These are phyloP conservation scores for Quercus variabilis DNA, from an alignment of 306 rosid genomes.

Conservation along the genomic window DNA sequence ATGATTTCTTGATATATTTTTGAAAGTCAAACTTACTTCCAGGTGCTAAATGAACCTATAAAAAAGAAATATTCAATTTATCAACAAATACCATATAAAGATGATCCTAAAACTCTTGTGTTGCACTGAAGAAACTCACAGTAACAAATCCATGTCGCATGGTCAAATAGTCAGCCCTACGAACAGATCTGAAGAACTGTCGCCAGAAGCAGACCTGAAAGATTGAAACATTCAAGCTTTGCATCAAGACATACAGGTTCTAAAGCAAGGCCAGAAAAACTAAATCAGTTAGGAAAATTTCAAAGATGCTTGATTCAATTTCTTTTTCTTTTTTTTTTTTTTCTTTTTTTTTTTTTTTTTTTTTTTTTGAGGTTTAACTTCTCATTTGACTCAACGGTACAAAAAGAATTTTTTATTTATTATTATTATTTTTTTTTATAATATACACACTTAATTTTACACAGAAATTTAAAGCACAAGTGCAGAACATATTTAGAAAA, in stretches of 20 bases:
- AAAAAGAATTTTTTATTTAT: too few relatives aligned
- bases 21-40: conserved; percentile 96
- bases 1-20: conserved; percentile 84
- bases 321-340: background rate
- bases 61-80: background rate
- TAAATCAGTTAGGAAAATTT: background rate
- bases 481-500: too few relatives aligned
- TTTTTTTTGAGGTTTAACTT: background rate
- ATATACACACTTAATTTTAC: too few relatives aligned
- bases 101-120: background rate
- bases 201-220: conserved; percentile 79
- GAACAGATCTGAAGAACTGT: conserved; percentile 92
- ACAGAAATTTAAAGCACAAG: too few relatives aligned
- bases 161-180: conserved; percentile 83
- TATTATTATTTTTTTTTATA: too few relatives aligned
- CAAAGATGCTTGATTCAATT: background rate
- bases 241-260: background rate
- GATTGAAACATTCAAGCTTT: conserved; percentile 7
- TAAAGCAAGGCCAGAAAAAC: conserved; percentile 5
- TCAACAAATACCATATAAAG: background rate
- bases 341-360: background rate
- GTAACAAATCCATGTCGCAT: conserved; percentile 88
- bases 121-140: conserved; percentile 43
- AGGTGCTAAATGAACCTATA: conserved; percentile 91
- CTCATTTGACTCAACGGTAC: background rate